These are phyloP conservation scores for Ganoderma lucidum DNA, from an alignment of 1,284 basidiomycete species.

Conservation along the genomic window DNA sequence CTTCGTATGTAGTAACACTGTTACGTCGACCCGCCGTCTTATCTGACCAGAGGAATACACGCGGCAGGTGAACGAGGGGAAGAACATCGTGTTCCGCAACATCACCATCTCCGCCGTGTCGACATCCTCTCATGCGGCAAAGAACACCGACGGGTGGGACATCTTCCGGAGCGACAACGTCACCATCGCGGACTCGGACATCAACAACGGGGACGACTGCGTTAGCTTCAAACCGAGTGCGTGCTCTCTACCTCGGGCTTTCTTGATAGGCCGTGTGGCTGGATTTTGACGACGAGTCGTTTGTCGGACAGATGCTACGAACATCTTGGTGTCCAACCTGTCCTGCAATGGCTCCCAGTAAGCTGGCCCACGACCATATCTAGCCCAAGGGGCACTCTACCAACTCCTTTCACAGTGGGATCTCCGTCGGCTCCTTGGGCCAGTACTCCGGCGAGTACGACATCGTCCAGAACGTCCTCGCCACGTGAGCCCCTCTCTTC, in stretches of 20 bases:
- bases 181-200: slow-evolving; percentile 40
- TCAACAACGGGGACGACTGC: slow-evolving; percentile 47
- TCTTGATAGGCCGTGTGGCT: neutral
- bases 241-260: neutral
- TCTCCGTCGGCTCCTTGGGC: slow-evolving; percentile 56
- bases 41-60: neutral
- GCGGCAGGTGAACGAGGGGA: slow-evolving; percentile 39
- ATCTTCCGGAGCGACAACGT: slow-evolving; percentile 56
- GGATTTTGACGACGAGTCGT: neutral
- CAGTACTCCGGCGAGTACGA: slow-evolving; percentile 58
- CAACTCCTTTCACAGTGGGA: slow-evolving; percentile 44
- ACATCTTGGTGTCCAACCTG: slow-evolving; percentile 52
- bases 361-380: slow-evolving; percentile 13
- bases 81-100: slow-evolving; percentile 55
- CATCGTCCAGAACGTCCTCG: slow-evolving; percentile 55
- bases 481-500: slow-evolving; percentile 41
- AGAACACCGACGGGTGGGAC: slow-evolving; percentile 73
- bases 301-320: slow-evolving; percentile 44
- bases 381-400: neutral
- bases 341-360: slow-evolving; percentile 53
- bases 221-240: slow-evolving; percentile 58
- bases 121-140: slow-evolving; percentile 51
- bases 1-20: slow-evolving; percentile 46
- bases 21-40: neutral
- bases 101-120: slow-evolving; percentile 46